Conservation (phyloP, 305 asterid species). For the Fraxinus angustifolia region DNA sequence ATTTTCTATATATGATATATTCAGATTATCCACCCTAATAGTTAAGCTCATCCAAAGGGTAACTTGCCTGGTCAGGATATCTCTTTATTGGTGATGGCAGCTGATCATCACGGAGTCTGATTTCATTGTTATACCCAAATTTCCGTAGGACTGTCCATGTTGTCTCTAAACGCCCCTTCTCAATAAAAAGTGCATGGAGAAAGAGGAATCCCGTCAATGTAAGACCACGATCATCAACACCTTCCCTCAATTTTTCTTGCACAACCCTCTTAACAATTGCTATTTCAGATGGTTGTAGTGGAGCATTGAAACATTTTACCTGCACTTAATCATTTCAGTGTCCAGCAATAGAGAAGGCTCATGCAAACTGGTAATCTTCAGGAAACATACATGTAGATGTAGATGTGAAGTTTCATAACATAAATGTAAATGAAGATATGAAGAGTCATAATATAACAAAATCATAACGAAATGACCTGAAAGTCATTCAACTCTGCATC, state of each 20-base stretch:
- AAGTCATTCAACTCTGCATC: conserved; percentile 92
- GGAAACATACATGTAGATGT: neutral
- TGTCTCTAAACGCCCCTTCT: conserved; percentile 92
- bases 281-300: conserved; percentile 88
- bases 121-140: conserved; percentile 91
- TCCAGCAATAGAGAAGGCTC: conserved; percentile 3
- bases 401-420: conserved; percentile 1
- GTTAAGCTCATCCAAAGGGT: neutral
- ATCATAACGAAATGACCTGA: conserved; percentile 51
- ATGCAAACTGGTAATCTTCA: neutral
- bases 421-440: neutral
- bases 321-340: conserved; percentile 31
- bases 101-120: conserved; percentile 81
- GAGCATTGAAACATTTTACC: conserved; percentile 97
- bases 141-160: conserved; percentile 96
- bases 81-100: conserved; percentile 77
- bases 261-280: conserved; percentile 94
- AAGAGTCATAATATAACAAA: neutral
- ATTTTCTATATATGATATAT: neutral
- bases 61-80: conserved; percentile 82
- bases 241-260: conserved; percentile 85
- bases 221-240: conserved; percentile 86
- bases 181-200: conserved; percentile 94
- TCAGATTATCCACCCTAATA: neutral
- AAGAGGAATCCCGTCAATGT: conserved; percentile 94